Evolutionary conservation across 1,284 basidiomycete genomes (phyloP).

Genomic region (Kalmanozyma brasiliensis): DNA sequence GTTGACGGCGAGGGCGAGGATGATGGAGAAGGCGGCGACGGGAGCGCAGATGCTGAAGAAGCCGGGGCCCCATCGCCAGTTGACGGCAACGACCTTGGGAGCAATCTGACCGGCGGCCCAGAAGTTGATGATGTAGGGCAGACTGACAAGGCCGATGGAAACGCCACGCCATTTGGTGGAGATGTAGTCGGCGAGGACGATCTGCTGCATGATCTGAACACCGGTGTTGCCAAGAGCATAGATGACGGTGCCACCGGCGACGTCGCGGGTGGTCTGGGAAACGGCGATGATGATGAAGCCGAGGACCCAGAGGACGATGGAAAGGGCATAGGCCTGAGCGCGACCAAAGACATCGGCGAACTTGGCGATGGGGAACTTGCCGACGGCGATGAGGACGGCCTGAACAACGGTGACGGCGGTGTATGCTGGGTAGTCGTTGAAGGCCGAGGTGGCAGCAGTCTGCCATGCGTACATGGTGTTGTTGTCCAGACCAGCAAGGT

Average conservation of each 20-base stretch:
- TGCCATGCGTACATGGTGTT: constrained; percentile 57
- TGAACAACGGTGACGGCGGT: constrained; percentile 54
- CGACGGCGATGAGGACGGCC: constrained; percentile 64
- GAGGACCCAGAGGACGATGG: constrained; percentile 60
- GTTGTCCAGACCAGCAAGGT: constrained; percentile 60
- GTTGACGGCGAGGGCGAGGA: constrained; percentile 54
- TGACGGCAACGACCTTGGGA: constrained; percentile 6
- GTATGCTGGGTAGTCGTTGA: constrained; percentile 43
- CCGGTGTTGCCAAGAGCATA: constrained; percentile 65
- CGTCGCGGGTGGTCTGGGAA: constrained; percentile 40
- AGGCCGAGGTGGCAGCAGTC: constrained; percentile 34
- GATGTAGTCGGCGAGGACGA: constrained; percentile 64
- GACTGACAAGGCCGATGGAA: constrained; percentile 59
- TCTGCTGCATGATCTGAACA: constrained; percentile 65
- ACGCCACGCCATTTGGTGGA: constrained; percentile 61
- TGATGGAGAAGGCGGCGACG: constrained; percentile 58
- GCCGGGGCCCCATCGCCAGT: constrained; percentile 65
- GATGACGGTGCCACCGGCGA: constrained; percentile 58
- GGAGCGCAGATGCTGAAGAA: constrained; percentile 65
- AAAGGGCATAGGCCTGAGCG: constrained; percentile 55
- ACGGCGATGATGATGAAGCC: constrained; percentile 64
- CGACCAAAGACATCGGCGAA: constrained; percentile 66
- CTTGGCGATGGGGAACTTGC: constrained; percentile 66
- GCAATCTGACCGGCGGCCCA: constrained; percentile 42
- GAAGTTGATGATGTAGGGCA: constrained; percentile 66